Percentiles rank a stretch among this genome's conserved stretches.
These are phyloP conservation scores for Termitomyces sp. DNA, from an alignment of 768 basidiomycete genomes.

Conservation along the genomic window DNA sequence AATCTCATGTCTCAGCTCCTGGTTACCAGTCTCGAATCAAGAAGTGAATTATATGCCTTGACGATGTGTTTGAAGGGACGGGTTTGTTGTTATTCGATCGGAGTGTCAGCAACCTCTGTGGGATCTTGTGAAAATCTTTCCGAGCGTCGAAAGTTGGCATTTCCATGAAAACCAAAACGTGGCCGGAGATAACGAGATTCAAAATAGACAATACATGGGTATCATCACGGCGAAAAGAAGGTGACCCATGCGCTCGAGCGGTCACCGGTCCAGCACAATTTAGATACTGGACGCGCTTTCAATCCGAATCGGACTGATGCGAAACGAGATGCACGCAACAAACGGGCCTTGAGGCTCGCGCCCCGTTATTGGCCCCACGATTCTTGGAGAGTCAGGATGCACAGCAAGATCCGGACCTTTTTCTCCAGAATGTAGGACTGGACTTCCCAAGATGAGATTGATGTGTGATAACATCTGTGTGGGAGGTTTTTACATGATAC, in stretches of 20 bases:
- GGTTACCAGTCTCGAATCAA: not conserved
- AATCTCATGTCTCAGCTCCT: slow-evolving; percentile 5
- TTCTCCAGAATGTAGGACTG: not conserved
- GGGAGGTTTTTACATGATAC: not conserved
- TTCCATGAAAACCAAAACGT: not conserved
- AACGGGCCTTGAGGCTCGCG: not conserved
- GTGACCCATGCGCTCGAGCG: not conserved
- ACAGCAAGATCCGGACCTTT: not conserved
- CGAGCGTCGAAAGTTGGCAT: not conserved
- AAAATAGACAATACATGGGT: not conserved
- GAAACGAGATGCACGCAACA: too few relatives aligned
- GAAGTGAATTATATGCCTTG: not conserved
- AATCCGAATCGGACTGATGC: not conserved
- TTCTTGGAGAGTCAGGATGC: not conserved
- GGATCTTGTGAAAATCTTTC: too few relatives aligned
- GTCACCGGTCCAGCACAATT: not conserved
- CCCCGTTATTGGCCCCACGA: not conserved
- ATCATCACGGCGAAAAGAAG: not conserved
- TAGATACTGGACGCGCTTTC: not conserved
- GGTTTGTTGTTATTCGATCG: too few relatives aligned
- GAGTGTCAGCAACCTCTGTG: too few relatives aligned
- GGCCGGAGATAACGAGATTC: not conserved
- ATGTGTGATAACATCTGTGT: slow-evolving; percentile 2
- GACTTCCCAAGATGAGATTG: not conserved
- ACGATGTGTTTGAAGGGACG: not conserved